phyloP scores from a whole-genome alignment of 2,329 filamentous ascomycete species.

The Aspergillus oerlinghausenensis region DNA sequence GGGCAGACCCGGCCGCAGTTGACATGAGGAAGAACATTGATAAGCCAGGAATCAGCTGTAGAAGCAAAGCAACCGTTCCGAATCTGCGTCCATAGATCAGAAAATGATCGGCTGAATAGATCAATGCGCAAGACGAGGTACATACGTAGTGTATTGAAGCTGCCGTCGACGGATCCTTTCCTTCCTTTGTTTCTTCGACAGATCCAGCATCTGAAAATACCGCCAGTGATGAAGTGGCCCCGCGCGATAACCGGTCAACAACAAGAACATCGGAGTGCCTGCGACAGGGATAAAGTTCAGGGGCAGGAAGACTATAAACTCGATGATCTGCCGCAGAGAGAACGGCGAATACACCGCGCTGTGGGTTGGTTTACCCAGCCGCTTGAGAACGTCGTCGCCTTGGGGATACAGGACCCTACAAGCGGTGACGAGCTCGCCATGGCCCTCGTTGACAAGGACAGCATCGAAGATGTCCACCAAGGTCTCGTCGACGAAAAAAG shows the following conservation, averaged over 20 bases:
- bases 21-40: constrained; percentile 95
- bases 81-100: constrained; percentile 49
- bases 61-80: constrained; percentile 73
- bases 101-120: background rate
- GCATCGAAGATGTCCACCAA: constrained; percentile 82
- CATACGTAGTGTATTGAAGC: constrained; percentile 80
- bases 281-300: constrained; percentile 83
- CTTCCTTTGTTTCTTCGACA: constrained; percentile 70
- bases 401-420: constrained; percentile 63
- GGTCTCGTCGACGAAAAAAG: constrained; percentile 75
- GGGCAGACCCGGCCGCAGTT: constrained; percentile 73
- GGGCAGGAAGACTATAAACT: constrained; percentile 73
- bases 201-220: constrained; percentile 76
- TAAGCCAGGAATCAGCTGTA: constrained; percentile 83
- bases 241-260: constrained; percentile 80
- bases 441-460: constrained; percentile 70
- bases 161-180: constrained; percentile 61
- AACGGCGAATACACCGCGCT: constrained; percentile 80
- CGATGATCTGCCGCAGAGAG: constrained; percentile 82
- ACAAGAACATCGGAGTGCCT: constrained; percentile 78
- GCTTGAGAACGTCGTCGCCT: constrained; percentile 67
- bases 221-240: constrained; percentile 88
- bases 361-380: constrained; percentile 75
- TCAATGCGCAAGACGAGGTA: background rate
- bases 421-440: constrained; percentile 63